These are phyloP conservation scores for Phycomyces nitens DNA, from an alignment of 192 early-diverging fungal genomes.

Conservation along the genomic window DNA sequence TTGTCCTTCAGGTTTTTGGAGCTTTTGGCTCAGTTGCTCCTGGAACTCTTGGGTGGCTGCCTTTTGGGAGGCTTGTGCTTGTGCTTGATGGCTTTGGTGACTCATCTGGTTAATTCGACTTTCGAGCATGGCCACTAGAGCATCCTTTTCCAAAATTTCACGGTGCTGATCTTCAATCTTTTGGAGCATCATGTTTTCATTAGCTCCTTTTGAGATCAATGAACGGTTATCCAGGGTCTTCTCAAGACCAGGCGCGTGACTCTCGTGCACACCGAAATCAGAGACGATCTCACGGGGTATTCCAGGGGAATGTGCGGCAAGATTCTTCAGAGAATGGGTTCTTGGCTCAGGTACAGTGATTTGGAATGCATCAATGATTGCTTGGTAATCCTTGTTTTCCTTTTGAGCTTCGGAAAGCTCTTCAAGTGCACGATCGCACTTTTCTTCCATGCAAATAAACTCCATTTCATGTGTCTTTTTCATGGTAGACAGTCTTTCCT, in stretches of 20 bases:
- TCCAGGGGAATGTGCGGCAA: not conserved
- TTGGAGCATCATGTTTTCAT: not conserved
- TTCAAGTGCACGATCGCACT: slow-evolving; percentile 9
- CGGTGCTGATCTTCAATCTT: slow-evolving; percentile 1
- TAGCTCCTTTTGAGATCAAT: not conserved
- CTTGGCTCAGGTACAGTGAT: not conserved
- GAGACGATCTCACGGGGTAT: too few species aligned
- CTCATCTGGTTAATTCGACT: not conserved
- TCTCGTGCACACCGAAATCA: too few species aligned
- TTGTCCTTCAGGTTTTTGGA: slow-evolving; percentile 2
- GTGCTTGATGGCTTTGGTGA: too few species aligned
- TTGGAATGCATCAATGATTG: not conserved
- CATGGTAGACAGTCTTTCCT: not conserved
- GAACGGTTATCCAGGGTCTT: not conserved
- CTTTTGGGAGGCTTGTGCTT: too few species aligned
- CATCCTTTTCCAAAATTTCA: not conserved
- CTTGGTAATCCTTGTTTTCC: not conserved
- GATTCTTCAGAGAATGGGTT: not conserved
- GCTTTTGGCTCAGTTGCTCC: not conserved
- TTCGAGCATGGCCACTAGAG: not conserved
- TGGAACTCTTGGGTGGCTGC: not conserved
- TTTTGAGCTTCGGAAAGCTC: not conserved
- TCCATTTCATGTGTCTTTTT: slow-evolving; percentile 4
- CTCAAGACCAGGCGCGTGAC: too few species aligned
- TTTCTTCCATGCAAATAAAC: not conserved